phyloP scores from a whole-genome alignment of 2,329 filamentous ascomycete species.

The Monascus ruber region DNA sequence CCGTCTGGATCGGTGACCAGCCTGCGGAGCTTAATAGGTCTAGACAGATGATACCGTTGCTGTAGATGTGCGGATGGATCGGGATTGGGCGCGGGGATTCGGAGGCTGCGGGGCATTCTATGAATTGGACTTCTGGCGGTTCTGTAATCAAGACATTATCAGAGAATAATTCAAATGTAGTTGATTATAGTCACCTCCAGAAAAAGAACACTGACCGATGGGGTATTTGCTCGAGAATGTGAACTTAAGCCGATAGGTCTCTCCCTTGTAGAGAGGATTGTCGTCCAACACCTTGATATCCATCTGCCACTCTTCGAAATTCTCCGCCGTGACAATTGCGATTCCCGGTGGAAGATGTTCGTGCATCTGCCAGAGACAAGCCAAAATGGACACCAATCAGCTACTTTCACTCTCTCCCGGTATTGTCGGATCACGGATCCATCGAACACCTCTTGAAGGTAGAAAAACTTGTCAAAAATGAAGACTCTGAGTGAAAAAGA shows the following conservation, averaged over 20 bases:
- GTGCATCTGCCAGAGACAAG: conserved; percentile 36
- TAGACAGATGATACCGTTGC: conserved; percentile 96
- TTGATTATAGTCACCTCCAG: not conserved
- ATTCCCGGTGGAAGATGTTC: conserved; percentile 56
- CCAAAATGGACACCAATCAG: too few species aligned
- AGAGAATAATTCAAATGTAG: too few species aligned
- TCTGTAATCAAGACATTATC: conserved; percentile 41
- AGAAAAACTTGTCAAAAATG: too few species aligned
- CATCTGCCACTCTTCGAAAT: conserved; percentile 81
- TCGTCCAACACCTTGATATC: conserved; percentile 83
- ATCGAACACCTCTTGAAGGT: too few species aligned
- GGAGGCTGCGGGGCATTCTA: conserved; percentile 40
- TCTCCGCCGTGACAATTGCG: conserved; percentile 65
- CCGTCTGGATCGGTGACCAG: conserved; percentile 94
- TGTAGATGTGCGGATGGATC: conserved; percentile 95
- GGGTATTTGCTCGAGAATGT: conserved; percentile 75
- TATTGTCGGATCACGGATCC: too few species aligned
- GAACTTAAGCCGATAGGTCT: conserved; percentile 79
- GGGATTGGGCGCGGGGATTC: conserved; percentile 53
- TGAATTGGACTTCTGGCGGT: conserved; percentile 87
- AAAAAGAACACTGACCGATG: conserved; percentile 54
- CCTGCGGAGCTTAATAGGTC: conserved; percentile 79
- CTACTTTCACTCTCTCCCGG: too few species aligned
- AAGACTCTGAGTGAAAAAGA: too few species aligned
- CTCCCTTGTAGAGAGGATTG: conserved; percentile 74